These are phyloP conservation scores for Verticillium nubilum DNA, from an alignment of 2,329 filamentous ascomycete species.

Conservation along the genomic window DNA sequence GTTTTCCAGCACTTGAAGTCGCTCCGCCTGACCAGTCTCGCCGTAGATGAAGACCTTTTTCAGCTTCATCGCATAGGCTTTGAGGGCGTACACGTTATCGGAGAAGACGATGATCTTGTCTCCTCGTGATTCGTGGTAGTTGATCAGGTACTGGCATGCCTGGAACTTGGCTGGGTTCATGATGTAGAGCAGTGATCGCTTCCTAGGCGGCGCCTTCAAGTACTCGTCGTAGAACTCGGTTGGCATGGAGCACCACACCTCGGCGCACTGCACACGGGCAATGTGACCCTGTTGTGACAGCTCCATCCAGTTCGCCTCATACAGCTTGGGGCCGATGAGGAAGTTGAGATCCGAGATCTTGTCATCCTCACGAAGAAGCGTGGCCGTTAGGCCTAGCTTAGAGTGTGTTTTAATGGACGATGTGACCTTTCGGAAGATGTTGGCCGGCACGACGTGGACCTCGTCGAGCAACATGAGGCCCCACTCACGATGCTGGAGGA, in stretches of 20 bases:
- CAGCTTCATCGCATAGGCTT: conserved; percentile 78
- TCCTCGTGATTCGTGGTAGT: conserved; percentile 89
- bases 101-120: conserved; percentile 99
- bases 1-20: conserved; percentile 82
- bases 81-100: conserved; percentile 90
- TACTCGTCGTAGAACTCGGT: conserved; percentile 98
- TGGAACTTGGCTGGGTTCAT: conserved; percentile 99
- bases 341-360: conserved; percentile 98
- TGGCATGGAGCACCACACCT: conserved; percentile 99
- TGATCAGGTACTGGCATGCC: conserved; percentile 95
- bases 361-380: conserved; percentile 90
- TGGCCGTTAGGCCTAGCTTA: conserved; percentile 91
- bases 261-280: conserved; percentile 92
- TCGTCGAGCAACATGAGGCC: conserved; percentile 95
- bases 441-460: conserved; percentile 94
- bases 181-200: conserved; percentile 64
- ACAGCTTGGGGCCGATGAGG: conserved; percentile 92
- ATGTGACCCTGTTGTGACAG: conserved; percentile 95
- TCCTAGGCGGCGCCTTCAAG: conserved; percentile 57
- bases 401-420: conserved; percentile 90
- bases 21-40: conserved; percentile 78
- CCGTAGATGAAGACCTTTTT: conserved; percentile 89
- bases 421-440: conserved; percentile 93
- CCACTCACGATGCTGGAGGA: conserved; percentile 86
- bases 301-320: conserved; percentile 99